Conservation (phyloP, 2,329 filamentous ascomycete genomes). For the Curvularia sp. region DNA sequence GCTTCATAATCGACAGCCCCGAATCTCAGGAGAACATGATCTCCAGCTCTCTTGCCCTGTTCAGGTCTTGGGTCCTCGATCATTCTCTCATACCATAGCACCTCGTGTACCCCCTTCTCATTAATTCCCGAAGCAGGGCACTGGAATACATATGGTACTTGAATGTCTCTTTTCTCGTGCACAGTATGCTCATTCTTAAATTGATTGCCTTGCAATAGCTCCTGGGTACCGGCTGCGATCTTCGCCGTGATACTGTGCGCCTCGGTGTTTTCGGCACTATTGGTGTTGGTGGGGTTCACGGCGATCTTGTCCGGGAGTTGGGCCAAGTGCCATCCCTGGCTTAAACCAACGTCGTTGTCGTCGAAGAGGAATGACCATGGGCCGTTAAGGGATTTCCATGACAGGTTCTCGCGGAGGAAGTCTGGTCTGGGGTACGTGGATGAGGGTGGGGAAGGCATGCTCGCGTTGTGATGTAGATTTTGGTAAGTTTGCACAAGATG, state of each 20-base stretch:
- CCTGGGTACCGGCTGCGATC: conserved; percentile 60
- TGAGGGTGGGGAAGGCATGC: conserved; percentile 11
- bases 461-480: not conserved
- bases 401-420: conserved; percentile 63
- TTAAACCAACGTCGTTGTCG: conserved; percentile 66
- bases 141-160: conserved; percentile 72
- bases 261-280: conserved; percentile 29
- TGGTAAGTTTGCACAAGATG: not conserved
- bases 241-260: conserved; percentile 55
- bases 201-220: conserved; percentile 58
- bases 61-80: conserved; percentile 60
- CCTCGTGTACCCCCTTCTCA: conserved; percentile 68
- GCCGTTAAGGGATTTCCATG: conserved; percentile 69
- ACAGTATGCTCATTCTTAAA: conserved; percentile 43
- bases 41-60: conserved; percentile 52
- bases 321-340: conserved; percentile 61
- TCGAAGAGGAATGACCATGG: conserved; percentile 71
- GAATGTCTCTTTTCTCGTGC: conserved; percentile 61
- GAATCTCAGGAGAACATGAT: conserved; percentile 61
- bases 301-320: conserved; percentile 58
- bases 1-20: conserved; percentile 70
- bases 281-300: conserved; percentile 31
- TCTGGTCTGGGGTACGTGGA: conserved; percentile 68
- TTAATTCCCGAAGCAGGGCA: conserved; percentile 68
- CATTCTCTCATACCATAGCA: conserved; percentile 69